A percentile compares a stretch with the other conserved stretches of the same genome.
Conservation (phyloP, 176 grass and related monocot species). For the Oryza glaberrima region DNA sequence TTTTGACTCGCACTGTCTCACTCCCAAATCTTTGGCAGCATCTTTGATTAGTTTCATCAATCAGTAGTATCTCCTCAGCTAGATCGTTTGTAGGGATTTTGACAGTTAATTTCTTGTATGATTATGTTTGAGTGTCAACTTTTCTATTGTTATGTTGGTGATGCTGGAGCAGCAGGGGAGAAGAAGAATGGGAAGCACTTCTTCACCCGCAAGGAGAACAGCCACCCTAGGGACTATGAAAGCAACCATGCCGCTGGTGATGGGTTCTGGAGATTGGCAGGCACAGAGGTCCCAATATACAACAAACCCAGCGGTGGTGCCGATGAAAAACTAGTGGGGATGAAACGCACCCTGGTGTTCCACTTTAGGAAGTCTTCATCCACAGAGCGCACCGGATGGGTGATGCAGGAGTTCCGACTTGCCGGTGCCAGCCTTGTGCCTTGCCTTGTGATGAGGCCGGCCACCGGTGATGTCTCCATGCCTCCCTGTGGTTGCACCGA, state of each 20-base stretch:
- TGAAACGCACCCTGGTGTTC: conserved; percentile 55
- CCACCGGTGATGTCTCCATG: background rate
- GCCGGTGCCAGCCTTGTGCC: background rate
- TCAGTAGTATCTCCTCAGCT: background rate
- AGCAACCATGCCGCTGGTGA: conserved; percentile 22
- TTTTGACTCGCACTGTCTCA: background rate
- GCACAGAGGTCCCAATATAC: conserved; percentile 34
- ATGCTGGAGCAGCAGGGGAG: background rate
- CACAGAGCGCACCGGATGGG: conserved; percentile 45
- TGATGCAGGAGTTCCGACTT: conserved; percentile 58
- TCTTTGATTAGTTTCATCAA: background rate
- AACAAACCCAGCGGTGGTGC: background rate
- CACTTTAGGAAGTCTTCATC: conserved; percentile 28
- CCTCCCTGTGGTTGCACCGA: background rate
- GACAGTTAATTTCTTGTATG: background rate
- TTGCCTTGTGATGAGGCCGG: background rate
- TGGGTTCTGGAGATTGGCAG: conserved; percentile 61
- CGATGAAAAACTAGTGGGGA: conserved; percentile 43
- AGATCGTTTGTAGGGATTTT: background rate
- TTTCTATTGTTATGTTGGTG: background rate
- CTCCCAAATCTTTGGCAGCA: background rate
- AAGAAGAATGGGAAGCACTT: conserved; percentile 39
- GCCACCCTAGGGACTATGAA: background rate
- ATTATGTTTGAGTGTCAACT: background rate
- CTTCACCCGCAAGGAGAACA: conserved; percentile 42